Evolutionary conservation across 2,329 filamentous ascomycete species (phyloP), one percentile per base, ranked within the genome.

Genomic region (Colletotrichum kahawae): DNA sequence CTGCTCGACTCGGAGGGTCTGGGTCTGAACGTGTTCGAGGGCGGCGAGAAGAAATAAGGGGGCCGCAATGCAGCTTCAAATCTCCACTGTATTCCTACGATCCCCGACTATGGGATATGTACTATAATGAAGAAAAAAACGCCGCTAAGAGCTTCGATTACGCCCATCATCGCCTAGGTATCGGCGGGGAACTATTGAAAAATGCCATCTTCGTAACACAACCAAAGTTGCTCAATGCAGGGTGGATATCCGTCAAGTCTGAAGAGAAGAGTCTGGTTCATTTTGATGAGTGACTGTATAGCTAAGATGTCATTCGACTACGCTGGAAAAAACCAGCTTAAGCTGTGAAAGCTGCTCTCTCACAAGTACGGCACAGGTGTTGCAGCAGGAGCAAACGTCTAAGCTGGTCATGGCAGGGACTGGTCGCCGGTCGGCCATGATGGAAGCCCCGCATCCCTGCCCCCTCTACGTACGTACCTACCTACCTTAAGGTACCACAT

Each of bases 1-100:
- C 95, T 98, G 86, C 90, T 99, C 77, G 97, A 99, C 82, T 92
- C 95, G 8, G 93, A 97, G 84, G 97, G 96, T 59, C 87, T 99
- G 80, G 97, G 97, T 65, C 87, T 99, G 81, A 98, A 99, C 82
- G 95, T 99, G 36, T 92, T 92, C 81, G 90, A 91, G 73, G 82
- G 84, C 16, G 80, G 83, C 21, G 85, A 88, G 65, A 87, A 90
- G 82, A 87, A 88, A 85, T 86, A 84, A 85, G 79, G 62, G 77
- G 36, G 57, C 29, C 31, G 68, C 64, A 13, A 33, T 16, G 51
- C 68, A 65, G 74, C 67, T 77, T 72, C 78, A 81, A 87, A 84
- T 88, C 87, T 87, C 87, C 84, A 87, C 87, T 88, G 86, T 88
- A 87, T 84, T 76, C 67, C 43, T 68, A 74, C 21, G 62, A 51